A percentile compares a stretch with the other conserved stretches of the same genome.
These are phyloP conservation scores for Microthlaspi erraticum DNA, from an alignment of 345 rosid species.

Conservation along the genomic window DNA sequence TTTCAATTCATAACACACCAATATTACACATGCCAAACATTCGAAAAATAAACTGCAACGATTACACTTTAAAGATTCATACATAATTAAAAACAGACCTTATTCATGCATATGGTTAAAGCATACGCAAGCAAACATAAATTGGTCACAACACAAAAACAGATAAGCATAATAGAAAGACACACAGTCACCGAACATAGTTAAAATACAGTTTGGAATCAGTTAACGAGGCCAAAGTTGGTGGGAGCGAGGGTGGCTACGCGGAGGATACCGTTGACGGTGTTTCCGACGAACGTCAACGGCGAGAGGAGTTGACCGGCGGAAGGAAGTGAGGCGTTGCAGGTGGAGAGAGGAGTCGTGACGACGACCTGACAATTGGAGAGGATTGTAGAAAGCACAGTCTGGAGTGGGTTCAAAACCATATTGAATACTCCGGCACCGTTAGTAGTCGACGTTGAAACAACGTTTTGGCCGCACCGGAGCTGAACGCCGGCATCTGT, in stretches of 20 bases:
- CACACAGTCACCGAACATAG: constrained; percentile 5
- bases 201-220: constrained; percentile 2
- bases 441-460: constrained; percentile 55
- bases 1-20: constrained; percentile 23
- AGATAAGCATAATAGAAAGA: constrained; percentile 16
- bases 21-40: constrained; percentile 11
- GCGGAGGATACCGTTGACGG: constrained; percentile 47
- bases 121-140: constrained; percentile 14
- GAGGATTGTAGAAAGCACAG: constrained; percentile 49
- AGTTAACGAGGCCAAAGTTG: constrained; percentile 50
- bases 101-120: constrained; percentile 33
- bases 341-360: constrained; percentile 59
- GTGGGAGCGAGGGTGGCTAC: constrained; percentile 49
- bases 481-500: constrained; percentile 65
- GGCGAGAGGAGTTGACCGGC: constrained; percentile 52
- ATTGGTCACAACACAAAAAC: constrained; percentile 28
- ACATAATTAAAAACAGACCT: constrained; percentile 31
- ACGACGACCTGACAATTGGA: constrained; percentile 53
- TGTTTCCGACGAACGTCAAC: constrained; percentile 51
- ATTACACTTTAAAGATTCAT: constrained; percentile 7
- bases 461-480: constrained; percentile 54
- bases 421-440: constrained; percentile 49
- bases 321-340: constrained; percentile 58
- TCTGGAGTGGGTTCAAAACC: constrained; percentile 49
- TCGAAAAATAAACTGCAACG: not conserved